phyloP scores from a whole-genome alignment of 306 rosid species.

The Oemleria cerasiformis region DNA sequence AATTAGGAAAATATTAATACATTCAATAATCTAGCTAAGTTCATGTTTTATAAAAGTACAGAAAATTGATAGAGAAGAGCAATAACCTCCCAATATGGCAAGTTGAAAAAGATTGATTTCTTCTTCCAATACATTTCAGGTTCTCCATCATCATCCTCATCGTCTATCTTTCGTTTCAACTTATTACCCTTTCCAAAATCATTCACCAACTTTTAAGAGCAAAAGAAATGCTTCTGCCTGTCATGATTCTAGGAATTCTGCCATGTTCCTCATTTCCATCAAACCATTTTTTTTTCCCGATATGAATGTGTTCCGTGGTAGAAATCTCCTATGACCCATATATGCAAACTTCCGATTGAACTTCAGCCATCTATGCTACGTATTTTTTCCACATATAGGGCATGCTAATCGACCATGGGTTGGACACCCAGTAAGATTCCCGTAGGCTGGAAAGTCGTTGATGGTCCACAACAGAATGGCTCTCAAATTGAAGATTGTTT shows the following conservation, averaged over 20 bases:
- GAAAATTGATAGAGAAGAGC: no score
- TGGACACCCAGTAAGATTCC: no score
- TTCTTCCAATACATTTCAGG: not conserved
- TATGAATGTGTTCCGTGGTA: not conserved
- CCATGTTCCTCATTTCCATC: not conserved
- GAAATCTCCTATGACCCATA: not conserved
- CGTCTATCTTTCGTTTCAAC: not conserved
- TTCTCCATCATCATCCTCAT: no score
- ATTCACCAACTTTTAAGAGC: not conserved
- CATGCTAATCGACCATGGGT: no score
- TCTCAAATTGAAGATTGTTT: no score
- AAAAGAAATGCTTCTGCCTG: not conserved
- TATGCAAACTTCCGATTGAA: not conserved
- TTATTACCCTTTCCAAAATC: not conserved
- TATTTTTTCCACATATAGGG: not conserved
- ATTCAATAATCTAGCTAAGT: no score
- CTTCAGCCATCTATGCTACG: not conserved
- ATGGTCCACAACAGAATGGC: no score
- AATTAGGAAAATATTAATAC: no score
- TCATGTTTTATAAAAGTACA: no score
- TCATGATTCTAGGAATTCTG: not conserved
- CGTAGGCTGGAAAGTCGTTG: no score
- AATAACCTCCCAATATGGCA: not conserved
- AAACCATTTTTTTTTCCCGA: not conserved
- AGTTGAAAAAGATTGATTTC: not conserved